Evolutionary conservation across 495 filamentous ascomycete species (phyloP), one percentile per base, ranked within the genome.

Genomic region (Talaromyces stipitatus): DNA sequence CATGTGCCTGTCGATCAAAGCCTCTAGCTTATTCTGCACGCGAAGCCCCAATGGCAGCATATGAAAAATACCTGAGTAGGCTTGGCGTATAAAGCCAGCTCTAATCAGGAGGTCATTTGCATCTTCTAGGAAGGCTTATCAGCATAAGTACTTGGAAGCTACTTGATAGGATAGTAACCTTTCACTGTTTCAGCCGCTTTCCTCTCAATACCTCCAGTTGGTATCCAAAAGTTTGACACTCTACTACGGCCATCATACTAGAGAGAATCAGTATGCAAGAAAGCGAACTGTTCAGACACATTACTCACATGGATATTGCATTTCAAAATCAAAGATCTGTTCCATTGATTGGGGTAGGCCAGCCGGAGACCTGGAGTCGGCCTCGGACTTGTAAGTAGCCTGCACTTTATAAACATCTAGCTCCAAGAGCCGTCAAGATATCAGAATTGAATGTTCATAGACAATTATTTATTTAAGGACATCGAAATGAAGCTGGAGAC

Each of bases 51-150:
- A 75, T 1, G 94, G 94, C 8, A 98, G 77, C 64, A 96, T 79
- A 68, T 98, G 95, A 67, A 97, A 97, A 30, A 98, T 81, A 4
- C 94, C 95, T 3, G 92, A 82, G 61, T 95, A 84, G 36, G 90
- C 87, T 84, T 90, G 90, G 56, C 90, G 86, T 24, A 96, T 66
- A 61, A 89, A 95, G 1, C 92, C 91, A 32, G 85, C 87, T 56
- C 86, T 78, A 12, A 94, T 70, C 32, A 97, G 77, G 30, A 88
- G 82, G 8, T 85, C 77, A 71, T 95, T 85, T 41, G 82, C 81
- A 74, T 91, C 87, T 78, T 76, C 74, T 79, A 60, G 24, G 53
- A 11, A 3, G 14, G 24, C 20, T 48, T 43, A n/a, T 56, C 47
- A 56, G 38, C 18, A 54, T 16, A 47, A 27, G 16, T 18, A 8